phyloP scores from a whole-genome alignment of 2,329 filamentous ascomycete species.

The Penicillium concentricum region DNA sequence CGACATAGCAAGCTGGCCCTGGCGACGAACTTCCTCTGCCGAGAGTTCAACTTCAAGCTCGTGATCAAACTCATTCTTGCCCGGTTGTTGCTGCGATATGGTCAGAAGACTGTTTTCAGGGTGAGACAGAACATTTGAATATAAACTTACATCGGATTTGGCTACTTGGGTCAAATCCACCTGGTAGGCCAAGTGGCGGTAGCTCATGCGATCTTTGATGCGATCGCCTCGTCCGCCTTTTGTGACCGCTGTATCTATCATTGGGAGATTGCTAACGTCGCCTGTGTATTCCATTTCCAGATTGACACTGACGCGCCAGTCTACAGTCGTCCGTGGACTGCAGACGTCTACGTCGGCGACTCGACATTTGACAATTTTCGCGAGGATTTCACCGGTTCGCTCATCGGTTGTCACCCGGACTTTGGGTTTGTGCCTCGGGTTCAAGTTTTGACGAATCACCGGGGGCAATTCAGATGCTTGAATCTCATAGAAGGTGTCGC shows the following conservation, averaged over 20 bases:
- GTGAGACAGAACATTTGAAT: constrained; percentile 8
- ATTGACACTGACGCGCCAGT: constrained; percentile 92
- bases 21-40: constrained; percentile 45
- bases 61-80: constrained; percentile 46
- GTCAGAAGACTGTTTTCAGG: constrained; percentile 14
- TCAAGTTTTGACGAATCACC: constrained; percentile 61
- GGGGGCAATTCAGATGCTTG: constrained; percentile 63
- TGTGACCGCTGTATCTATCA: constrained; percentile 37
- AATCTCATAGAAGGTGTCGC: constrained; percentile 80
- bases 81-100: constrained; percentile 22
- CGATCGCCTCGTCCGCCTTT: constrained; percentile 56
- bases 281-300: constrained; percentile 88
- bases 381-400: constrained; percentile 66
- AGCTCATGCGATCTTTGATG: constrained; percentile 87
- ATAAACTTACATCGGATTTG: constrained; percentile 44
- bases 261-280: constrained; percentile 54
- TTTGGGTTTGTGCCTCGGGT: constrained; percentile 59
- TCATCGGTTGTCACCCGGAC: constrained; percentile 77
- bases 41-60: constrained; percentile 52
- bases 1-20: constrained; percentile 43
- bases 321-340: constrained; percentile 73
- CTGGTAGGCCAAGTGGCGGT: constrained; percentile 82
- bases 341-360: constrained; percentile 84
- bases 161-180: constrained; percentile 92
- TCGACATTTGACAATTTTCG: constrained; percentile 89